Evolutionary conservation across 2,329 filamentous ascomycete species (phyloP).

Genomic region (Sarocladium oryzae): DNA sequence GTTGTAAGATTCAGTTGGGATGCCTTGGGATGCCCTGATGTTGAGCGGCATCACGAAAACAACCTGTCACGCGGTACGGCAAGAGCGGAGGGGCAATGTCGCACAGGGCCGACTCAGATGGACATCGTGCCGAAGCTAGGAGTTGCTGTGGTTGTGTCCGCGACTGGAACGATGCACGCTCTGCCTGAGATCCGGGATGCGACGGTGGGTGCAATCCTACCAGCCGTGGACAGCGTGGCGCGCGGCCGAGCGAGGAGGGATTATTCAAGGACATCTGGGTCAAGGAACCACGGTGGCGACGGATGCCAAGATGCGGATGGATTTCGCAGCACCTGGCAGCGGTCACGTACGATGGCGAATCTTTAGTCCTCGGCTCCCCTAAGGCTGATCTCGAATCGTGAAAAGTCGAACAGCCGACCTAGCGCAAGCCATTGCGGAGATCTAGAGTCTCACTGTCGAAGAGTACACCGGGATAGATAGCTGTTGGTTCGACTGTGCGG

Average conservation of each 20-base stretch:
- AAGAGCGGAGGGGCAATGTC: conserved; percentile 28
- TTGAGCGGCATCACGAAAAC: conserved; percentile 19
- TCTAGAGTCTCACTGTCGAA: conserved; percentile 20
- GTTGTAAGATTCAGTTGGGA: conserved; percentile 23
- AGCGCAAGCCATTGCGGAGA: conserved; percentile 12
- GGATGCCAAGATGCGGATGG: neutral
- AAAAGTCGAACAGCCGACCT: neutral
- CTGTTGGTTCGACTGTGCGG: conserved; percentile 17
- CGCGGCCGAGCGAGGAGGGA: conserved; percentile 19
- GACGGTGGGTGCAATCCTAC: conserved; percentile 21
- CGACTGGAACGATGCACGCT: conserved; percentile 23
- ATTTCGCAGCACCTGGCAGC: too few species aligned
- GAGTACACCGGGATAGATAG: neutral
- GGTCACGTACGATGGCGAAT: neutral
- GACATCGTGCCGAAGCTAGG: conserved; percentile 29
- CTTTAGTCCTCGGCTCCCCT: conserved; percentile 16
- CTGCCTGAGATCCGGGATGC: conserved; percentile 21
- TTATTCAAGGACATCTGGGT: conserved; percentile 16
- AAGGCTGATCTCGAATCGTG: conserved; percentile 16
- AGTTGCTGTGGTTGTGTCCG: conserved; percentile 23
- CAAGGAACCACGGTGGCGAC: too few species aligned
- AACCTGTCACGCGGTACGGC: conserved; percentile 25
- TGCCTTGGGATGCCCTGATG: conserved; percentile 31
- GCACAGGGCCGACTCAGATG: conserved; percentile 29
- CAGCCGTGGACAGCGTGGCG: conserved; percentile 21